These are phyloP conservation scores for Scutellaria galericulata DNA, from an alignment of 257 asterid species.

Conservation along the genomic window DNA sequence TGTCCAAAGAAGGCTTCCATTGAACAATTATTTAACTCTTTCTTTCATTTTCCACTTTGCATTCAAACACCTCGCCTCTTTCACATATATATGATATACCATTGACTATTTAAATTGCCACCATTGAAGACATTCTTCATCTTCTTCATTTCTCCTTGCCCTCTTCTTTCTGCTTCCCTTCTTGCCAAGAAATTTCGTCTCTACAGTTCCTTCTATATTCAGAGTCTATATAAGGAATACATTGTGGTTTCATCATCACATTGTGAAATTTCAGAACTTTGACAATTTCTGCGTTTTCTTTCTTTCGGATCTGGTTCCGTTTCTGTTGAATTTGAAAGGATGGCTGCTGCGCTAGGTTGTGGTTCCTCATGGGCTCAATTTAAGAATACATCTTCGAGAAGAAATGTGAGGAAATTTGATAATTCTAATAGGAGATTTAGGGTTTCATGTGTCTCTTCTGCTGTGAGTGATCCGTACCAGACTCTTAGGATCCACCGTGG, in stretches of 20 bases:
- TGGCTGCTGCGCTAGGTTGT: conserved; percentile 63
- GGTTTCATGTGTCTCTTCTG: conserved; percentile 62
- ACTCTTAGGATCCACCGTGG: conserved; percentile 69
- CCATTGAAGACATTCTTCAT: neutral
- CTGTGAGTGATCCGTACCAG: conserved; percentile 67
- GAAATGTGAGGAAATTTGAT: conserved; percentile 16
- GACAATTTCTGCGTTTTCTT: too few relatives aligned
- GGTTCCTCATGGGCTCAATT: conserved; percentile 53
- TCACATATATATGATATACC: neutral
- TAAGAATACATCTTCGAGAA: conserved; percentile 39
- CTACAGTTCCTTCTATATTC: too few relatives aligned
- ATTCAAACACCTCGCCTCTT: neutral
- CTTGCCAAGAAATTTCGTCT: too few relatives aligned
- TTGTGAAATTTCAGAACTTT: too few relatives aligned
- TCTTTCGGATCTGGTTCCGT: too few relatives aligned
- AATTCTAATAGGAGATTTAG: conserved; percentile 37
- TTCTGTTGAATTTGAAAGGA: conserved; percentile 13
- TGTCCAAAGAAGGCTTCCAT: neutral
- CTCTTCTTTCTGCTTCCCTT: neutral
- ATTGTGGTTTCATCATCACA: too few relatives aligned
- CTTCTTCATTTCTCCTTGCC: neutral
- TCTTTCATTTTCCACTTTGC: neutral
- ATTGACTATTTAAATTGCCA: neutral
- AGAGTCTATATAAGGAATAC: too few relatives aligned
- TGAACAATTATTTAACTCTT: neutral